Percentiles rank a stretch among this genome's conserved stretches.
These are phyloP conservation scores for Syncephalastrum racemosum DNA, from an alignment of 371 early-diverging fungal genomes.

Conservation along the genomic window DNA sequence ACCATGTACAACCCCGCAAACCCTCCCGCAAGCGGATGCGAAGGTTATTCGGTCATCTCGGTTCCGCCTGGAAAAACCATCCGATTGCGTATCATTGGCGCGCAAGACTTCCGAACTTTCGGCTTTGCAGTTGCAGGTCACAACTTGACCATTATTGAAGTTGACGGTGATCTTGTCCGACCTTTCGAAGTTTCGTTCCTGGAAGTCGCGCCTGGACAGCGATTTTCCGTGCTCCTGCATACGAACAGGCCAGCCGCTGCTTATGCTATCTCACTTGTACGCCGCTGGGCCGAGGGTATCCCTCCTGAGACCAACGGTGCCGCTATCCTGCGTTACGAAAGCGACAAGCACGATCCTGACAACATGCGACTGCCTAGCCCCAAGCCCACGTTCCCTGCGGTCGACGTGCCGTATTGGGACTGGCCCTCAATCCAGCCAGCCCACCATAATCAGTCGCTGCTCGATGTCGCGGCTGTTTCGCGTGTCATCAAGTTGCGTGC, in stretches of 20 bases:
- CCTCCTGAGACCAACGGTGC: slow-evolving; percentile 31
- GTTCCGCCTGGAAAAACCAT: slow-evolving; percentile 34
- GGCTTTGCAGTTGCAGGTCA: slow-evolving; percentile 42
- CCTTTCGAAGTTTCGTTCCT: slow-evolving; percentile 28
- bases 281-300: slow-evolving; percentile 35
- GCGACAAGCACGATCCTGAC: neutral
- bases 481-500: slow-evolving; percentile 32
- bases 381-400: slow-evolving; percentile 4
- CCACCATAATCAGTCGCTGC: no score
- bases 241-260: slow-evolving; percentile 20
- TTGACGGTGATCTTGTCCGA: slow-evolving; percentile 41
- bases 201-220: slow-evolving; percentile 46
- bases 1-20: slow-evolving; percentile 19
- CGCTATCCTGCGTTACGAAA: slow-evolving; percentile 30
- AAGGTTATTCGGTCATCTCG: slow-evolving; percentile 27
- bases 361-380: neutral
- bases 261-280: slow-evolving; percentile 31
- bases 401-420: neutral
- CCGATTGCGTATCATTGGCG: slow-evolving; percentile 42
- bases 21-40: slow-evolving; percentile 19
- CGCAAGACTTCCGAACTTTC: slow-evolving; percentile 40
- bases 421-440: no score
- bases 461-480: slow-evolving; percentile 2
- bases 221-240: slow-evolving; percentile 39
- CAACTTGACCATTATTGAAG: slow-evolving; percentile 44